A percentile compares a stretch with the other conserved stretches of the same genome.
These are phyloP conservation scores for Moricandia arvensis DNA, from an alignment of 345 rosid genomes.

Conservation along the genomic window DNA sequence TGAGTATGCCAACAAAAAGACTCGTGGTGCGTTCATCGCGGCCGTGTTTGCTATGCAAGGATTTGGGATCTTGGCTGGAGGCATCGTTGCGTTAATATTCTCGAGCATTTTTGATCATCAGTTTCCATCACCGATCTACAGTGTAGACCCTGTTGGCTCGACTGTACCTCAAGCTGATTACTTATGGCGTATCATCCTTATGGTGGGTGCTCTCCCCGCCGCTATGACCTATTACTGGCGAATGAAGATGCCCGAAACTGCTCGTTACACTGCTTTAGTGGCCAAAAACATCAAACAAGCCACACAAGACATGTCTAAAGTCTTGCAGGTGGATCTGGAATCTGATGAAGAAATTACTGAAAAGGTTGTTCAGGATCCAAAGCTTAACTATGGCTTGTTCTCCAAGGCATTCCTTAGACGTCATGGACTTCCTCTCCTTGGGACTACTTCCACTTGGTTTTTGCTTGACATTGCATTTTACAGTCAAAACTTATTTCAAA, in stretches of 20 bases:
- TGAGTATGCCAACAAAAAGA: slow-evolving; percentile 61
- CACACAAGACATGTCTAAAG: slow-evolving; percentile 52
- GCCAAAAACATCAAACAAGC: slow-evolving; percentile 48
- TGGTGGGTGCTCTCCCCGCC: slow-evolving; percentile 56
- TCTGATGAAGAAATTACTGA: slow-evolving; percentile 37
- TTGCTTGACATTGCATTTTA: slow-evolving; percentile 56
- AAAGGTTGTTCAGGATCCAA: neutral
- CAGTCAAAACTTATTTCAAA: slow-evolving; percentile 54
- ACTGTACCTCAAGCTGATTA: slow-evolving; percentile 50
- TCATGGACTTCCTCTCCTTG: slow-evolving; percentile 55
- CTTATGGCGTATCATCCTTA: slow-evolving; percentile 52
- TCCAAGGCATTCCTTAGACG: slow-evolving; percentile 41
- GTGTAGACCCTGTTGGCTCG: slow-evolving; percentile 20
- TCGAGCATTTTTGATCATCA: slow-evolving; percentile 40
- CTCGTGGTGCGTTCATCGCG: slow-evolving; percentile 54
- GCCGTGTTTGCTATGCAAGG: slow-evolving; percentile 68
- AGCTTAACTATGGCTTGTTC: slow-evolving; percentile 44
- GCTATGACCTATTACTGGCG: slow-evolving; percentile 54
- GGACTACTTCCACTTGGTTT: slow-evolving; percentile 51
- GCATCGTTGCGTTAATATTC: slow-evolving; percentile 44
- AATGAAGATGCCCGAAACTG: slow-evolving; percentile 62
- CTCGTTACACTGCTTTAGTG: slow-evolving; percentile 55
- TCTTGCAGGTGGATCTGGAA: slow-evolving; percentile 44
- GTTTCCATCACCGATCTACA: slow-evolving; percentile 40
- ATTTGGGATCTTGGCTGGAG: slow-evolving; percentile 54